Conservation (phyloP, 2,329 filamentous ascomycete genomes). For the Microdochium trichocladiopsis region DNA sequence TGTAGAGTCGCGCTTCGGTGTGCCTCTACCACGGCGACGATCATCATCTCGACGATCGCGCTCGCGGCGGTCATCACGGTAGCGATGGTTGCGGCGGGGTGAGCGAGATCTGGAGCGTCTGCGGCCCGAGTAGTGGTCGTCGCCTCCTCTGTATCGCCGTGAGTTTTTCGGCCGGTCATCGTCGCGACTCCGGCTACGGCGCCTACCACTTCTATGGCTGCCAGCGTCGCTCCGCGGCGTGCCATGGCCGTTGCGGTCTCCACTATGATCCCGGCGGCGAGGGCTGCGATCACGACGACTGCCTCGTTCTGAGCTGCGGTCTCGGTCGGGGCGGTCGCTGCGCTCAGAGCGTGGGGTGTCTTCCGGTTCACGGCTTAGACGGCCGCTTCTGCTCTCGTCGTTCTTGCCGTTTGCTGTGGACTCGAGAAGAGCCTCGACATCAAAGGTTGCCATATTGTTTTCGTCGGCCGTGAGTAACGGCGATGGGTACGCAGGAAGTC, state of each 20-base stretch:
- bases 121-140: conserved; percentile 64
- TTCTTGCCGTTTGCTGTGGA: conserved; percentile 62
- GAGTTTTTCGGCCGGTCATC: conserved; percentile 61
- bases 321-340: conserved; percentile 36
- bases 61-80: conserved; percentile 47
- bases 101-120: conserved; percentile 67
- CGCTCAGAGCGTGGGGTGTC: conserved; percentile 48
- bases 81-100: conserved; percentile 52
- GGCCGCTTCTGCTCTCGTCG: conserved; percentile 35
- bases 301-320: conserved; percentile 42
- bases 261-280: conserved; percentile 39
- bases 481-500: neutral
- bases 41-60: conserved; percentile 33
- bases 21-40: conserved; percentile 43
- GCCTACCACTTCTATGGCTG: conserved; percentile 69
- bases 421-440: conserved; percentile 88
- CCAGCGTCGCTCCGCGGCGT: conserved; percentile 70
- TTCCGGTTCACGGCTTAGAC: conserved; percentile 42
- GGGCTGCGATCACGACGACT: conserved; percentile 50
- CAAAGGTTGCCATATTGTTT: conserved; percentile 42
- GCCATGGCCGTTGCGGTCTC: conserved; percentile 52
- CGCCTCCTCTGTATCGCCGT: conserved; percentile 60
- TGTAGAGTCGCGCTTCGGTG: conserved; percentile 42
- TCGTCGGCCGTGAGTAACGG: neutral
- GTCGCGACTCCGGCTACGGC: conserved; percentile 72